Evolutionary conservation across 202 grass and related monocot genomes (phyloP), one percentile per base, ranked within the genome.

Genomic region (Schoenoplectus tabernaemontani): DNA sequence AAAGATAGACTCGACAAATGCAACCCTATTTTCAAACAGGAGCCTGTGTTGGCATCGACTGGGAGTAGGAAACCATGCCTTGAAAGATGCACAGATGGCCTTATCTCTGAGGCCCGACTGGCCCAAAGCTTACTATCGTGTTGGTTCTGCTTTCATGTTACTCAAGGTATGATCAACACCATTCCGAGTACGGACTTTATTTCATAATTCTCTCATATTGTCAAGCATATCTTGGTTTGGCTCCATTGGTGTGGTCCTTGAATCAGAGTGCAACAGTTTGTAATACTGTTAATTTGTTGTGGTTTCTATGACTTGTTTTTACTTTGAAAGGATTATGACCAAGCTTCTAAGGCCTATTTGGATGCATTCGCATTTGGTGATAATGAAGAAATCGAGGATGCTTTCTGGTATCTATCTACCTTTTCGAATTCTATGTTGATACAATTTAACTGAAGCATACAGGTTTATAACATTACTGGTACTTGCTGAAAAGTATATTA

Each of bases 251-350:
- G 23, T 28, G 11, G 22, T 23, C 19, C 23, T 28, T 59, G 8
- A 59, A 59, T 59, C 22, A 59, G 9, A 57, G 9, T 26, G 4
- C 20, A 28, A 11, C 23, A 28, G 1, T 28, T 9, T 59, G 57
- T 58, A 59, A 28, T 26, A 59, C 23, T 59, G 59, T 61, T 61
- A 30, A 61, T 32, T 60, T 30, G 16, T 17, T 20, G 4, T 77
- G 7, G 3, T 64, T 38, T 7, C 32, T 1, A 7, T 53, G 37
- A 17, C 56, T 71, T 5, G 3, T 85, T 53, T 6, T 4, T 47
- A 59, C 30, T 19, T 37, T 80, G 47, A 19, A 66, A 86, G 87
- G 83, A 86, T 43, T 89, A 80, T 50, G 65, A 83, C 58, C 82
- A 86, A 67, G 87, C 74, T 59, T 82, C 74, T 37, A 64, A 79